Evolutionary conservation across 495 filamentous ascomycete species (phyloP), one percentile per base, ranked within the genome.

Genomic region (Cudoniella acicularis): DNA sequence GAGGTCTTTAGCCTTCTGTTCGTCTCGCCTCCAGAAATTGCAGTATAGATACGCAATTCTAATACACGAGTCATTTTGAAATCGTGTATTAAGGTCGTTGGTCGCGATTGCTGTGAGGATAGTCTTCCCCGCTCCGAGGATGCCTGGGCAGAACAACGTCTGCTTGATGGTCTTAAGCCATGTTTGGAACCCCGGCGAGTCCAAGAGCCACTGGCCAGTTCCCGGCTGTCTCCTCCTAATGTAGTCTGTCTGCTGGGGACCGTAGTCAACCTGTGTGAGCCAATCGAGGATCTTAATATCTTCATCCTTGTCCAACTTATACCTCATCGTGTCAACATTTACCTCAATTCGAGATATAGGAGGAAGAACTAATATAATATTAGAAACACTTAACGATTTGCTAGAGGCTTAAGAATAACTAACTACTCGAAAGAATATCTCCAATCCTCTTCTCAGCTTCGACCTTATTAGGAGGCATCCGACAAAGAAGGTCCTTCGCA

Each of bases 41-140:
- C 68, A 79, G 56, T 72, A 80, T 42, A 79, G 9, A 50, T 71
- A 77, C 8, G 73, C 73, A 47, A 80, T 56, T 3, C 68, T 67
- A 57, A 72, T 50, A 18, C 55, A 54, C 0, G 17, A 30, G 1
- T 72, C 65, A 20, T 71, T 51, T 0, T 49, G 2, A 42, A 67
- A 67, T 21, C 52, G n/a, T 16, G 21, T 48, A 17, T 47, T 42
- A 1, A 79, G 64, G n/a, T 75, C 24, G 17, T 78, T 64, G 2
- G 77, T 56, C 3, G 76, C 65, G 27, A 59, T 54, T 13, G 61
- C 40, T n/a, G 64, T 52, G 0, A 75, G 43, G 4, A 66, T 69
- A 10, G 69, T 70, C 49, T 72, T 74, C 24, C 70, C 67, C 17
- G 64, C 54, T 0, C 68, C 70, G 9, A 70, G 74, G 20, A n/a